These are phyloP conservation scores for Wallacemonas sp. DNA, from an alignment of 208 protist species.

Conservation along the genomic window DNA sequence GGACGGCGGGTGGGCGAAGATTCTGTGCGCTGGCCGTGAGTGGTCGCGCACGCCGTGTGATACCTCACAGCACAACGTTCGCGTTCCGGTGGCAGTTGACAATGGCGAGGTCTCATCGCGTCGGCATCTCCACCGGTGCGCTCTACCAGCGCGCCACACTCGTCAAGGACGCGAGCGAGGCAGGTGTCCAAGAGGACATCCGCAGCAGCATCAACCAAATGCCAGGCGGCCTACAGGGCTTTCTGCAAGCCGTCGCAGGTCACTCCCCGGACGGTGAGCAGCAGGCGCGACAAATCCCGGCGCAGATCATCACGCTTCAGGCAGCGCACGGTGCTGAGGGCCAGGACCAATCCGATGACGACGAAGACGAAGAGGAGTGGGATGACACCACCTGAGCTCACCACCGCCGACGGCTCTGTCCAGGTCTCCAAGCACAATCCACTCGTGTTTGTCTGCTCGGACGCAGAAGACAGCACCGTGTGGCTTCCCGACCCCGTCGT, in stretches of 20 bases:
- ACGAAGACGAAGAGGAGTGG: neutral
- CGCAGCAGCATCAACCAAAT: neutral
- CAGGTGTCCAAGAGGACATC: neutral
- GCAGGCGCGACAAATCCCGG: neutral
- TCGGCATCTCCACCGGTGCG: neutral
- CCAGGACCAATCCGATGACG: neutral
- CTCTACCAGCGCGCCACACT: neutral
- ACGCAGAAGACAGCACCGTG: neutral
- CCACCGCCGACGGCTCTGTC: neutral
- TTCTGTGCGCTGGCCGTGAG: neutral
- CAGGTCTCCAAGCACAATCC: neutral
- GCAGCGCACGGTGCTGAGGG: neutral
- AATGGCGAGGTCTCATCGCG: neutral
- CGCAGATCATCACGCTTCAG: neutral
- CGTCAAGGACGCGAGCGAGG: neutral
- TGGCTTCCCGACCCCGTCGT: neutral
- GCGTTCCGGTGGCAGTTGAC: neutral
- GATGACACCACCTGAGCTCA: neutral
- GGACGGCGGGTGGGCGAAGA: neutral
- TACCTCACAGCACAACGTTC: neutral
- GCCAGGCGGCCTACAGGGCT: conserved; percentile 19
- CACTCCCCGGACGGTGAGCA: neutral
- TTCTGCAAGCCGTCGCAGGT: conserved; percentile 21
- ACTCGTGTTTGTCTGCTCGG: neutral
- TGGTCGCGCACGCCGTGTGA: neutral